Evolutionary conservation across 2,329 filamentous ascomycete species (phyloP), one percentile per base, ranked within the genome.

Genomic region (Tolypocladium amazonense): DNA sequence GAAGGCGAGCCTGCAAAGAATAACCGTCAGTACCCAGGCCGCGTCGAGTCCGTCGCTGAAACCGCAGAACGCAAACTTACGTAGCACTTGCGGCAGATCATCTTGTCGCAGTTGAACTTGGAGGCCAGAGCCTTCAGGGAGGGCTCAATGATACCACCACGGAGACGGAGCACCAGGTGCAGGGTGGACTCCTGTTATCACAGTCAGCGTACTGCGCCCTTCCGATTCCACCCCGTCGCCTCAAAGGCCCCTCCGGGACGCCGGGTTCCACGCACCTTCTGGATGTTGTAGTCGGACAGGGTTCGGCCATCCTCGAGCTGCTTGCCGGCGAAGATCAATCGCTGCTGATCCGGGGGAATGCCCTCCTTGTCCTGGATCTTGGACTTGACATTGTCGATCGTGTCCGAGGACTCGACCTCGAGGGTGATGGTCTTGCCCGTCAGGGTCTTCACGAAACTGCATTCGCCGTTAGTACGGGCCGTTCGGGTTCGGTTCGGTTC

Each of bases 1-100:
- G 93, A 67, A 97, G 92, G 79, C 93, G 92, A 65, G 85, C 84
- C 82, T 85, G 61, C 55, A 52, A 14, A 50, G 2, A 15, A 18
- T 6, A 23, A 7, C n/a, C 56, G 64, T 69, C 54, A 68, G 64
- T 38, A 56, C 27, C 39, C 1, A 23, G 8, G 30, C 50, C 9
- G 18, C 11, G 3, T 11, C 0, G 2, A 23, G 6, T 23, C 30
- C 50, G 14, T 35, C 1, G 11, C 30, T 5, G 30, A 20, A 33
- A 37, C 18, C 20, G 20, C 30, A 4, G 20, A 4, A 11, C 23
- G n/a, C 3, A 25, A 61, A 87, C 89, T 72, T 88, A 94, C 91
- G 82, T 97, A 97, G 89, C 94, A 99, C 90, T 99, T 97, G 86
- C 94, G 93, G 91, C 94, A 97, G 82, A 97, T 96, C 89, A 93